A percentile compares a stretch with the other conserved stretches of the same genome.
phyloP scores from a whole-genome alignment of 2,329 filamentous ascomycete species.

The Pleomassaria siparia region DNA sequence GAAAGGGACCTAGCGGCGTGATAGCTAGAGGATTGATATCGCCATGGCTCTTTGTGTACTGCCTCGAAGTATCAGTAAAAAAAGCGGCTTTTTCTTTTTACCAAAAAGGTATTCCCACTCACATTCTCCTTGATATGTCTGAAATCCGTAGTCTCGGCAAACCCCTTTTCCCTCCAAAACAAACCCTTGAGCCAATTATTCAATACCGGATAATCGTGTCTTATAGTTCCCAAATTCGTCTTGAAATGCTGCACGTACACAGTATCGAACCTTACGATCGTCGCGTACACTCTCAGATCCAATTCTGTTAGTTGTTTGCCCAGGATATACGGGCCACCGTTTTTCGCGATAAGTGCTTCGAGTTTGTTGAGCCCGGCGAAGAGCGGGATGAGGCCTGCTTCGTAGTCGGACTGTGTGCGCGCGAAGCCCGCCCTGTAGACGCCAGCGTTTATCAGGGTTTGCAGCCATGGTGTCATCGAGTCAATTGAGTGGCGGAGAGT shows the following conservation, averaged over 20 bases:
- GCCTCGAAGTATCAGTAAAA: neutral
- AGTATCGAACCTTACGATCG: slow-evolving; percentile 60
- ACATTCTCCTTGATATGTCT: slow-evolving; percentile 68
- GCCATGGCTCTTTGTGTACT: slow-evolving; percentile 61
- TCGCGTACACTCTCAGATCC: slow-evolving; percentile 60
- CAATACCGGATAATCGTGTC: slow-evolving; percentile 62
- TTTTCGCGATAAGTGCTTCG: slow-evolving; percentile 50
- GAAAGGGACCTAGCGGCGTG: slow-evolving; percentile 64
- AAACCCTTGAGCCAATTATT: slow-evolving; percentile 62
- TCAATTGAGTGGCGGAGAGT: slow-evolving; percentile 55
- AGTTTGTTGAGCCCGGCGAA: slow-evolving; percentile 63
- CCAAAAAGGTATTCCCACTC: slow-evolving; percentile 15
- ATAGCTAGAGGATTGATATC: slow-evolving; percentile 64
- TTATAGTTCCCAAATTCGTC: slow-evolving; percentile 62
- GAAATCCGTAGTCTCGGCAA: slow-evolving; percentile 63
- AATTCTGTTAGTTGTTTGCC: slow-evolving; percentile 60
- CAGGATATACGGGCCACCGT: slow-evolving; percentile 59
- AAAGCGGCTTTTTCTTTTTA: neutral
- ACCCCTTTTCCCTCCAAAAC: slow-evolving; percentile 60
- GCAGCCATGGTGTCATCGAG: slow-evolving; percentile 55
- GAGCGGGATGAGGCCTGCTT: slow-evolving; percentile 55
- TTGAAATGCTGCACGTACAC: slow-evolving; percentile 69
- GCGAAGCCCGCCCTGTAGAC: slow-evolving; percentile 67
- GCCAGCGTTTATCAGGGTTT: slow-evolving; percentile 58
- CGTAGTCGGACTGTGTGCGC: slow-evolving; percentile 56